phyloP scores from a whole-genome alignment of 1,284 basidiomycete species.

The Pseudomicrostroma phylloplanum region DNA sequence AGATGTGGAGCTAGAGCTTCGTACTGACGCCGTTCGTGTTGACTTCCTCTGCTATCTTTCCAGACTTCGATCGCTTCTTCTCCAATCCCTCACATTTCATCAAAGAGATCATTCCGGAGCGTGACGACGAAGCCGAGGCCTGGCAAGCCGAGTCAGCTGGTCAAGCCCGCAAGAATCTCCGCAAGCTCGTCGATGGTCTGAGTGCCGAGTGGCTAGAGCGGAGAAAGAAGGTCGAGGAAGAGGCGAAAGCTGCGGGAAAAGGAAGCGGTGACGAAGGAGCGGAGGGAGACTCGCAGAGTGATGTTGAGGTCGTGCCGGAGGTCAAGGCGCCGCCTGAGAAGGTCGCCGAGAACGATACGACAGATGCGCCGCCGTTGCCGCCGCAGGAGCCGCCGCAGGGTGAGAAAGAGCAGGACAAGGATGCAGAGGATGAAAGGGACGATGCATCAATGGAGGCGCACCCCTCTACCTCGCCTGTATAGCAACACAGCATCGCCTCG shows the following conservation, averaged over 20 bases:
- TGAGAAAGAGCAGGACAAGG: background rate
- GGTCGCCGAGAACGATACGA: background rate
- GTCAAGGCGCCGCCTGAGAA: background rate
- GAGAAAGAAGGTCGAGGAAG: constrained; percentile 5
- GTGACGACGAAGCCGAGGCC: constrained; percentile 15
- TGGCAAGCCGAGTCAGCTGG: constrained; percentile 20
- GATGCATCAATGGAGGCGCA: background rate
- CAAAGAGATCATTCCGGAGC: constrained; percentile 3
- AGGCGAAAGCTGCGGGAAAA: background rate
- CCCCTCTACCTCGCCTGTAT: too few relatives aligned
- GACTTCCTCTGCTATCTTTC: background rate
- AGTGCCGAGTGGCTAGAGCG: constrained; percentile 17
- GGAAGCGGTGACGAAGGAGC: background rate
- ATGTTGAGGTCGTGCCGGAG: background rate
- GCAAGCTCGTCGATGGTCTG: constrained; percentile 13
- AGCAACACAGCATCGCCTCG: too few relatives aligned
- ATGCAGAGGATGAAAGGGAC: background rate
- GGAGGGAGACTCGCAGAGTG: constrained; percentile 1
- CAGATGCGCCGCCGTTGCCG: background rate
- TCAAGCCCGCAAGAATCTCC: constrained; percentile 21
- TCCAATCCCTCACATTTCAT: constrained; percentile 25
- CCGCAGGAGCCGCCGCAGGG: background rate
- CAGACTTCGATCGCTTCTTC: constrained; percentile 40
- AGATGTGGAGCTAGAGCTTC: background rate
- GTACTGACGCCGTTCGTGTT: background rate